These are phyloP conservation scores for Aureobasidium sp. DNA, from an alignment of 2,329 filamentous ascomycete species.

Conservation along the genomic window DNA sequence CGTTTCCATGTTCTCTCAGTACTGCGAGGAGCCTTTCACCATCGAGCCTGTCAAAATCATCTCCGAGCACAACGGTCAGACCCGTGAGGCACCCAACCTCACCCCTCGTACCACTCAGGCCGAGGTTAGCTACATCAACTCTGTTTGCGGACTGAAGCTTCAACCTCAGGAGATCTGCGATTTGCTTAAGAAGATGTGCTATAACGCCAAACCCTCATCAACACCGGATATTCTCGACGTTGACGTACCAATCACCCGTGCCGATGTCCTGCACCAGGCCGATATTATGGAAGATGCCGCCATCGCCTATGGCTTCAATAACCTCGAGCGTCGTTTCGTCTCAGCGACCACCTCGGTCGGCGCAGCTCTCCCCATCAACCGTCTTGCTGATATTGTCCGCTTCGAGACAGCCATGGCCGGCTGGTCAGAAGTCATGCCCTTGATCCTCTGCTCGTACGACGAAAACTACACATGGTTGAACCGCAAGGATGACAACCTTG, in stretches of 20 bases:
- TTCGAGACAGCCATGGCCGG: constrained; percentile 86
- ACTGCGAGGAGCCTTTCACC: constrained; percentile 81
- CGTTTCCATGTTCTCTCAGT: constrained; percentile 93
- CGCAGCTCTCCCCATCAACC: constrained; percentile 84
- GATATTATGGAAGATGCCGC: constrained; percentile 99
- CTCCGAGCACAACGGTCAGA: constrained; percentile 82
- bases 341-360: constrained; percentile 81
- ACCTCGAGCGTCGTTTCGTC: constrained; percentile 77
- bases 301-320: constrained; percentile 97
- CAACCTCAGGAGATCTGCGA: constrained; percentile 68
- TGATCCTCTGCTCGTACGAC: constrained; percentile 94
- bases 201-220: constrained; percentile 67
- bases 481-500: constrained; percentile 75
- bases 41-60: constrained; percentile 90
- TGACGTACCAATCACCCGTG: constrained; percentile 77
- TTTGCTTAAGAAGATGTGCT: constrained; percentile 82
- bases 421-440: constrained; percentile 91
- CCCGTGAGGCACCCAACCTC: constrained; percentile 73
- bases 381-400: constrained; percentile 85
- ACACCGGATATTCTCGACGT: constrained; percentile 63
- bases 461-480: constrained; percentile 98
- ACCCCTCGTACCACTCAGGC: constrained; percentile 69
- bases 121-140: constrained; percentile 89
- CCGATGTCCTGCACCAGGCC: constrained; percentile 91
- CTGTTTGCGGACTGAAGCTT: constrained; percentile 76